Percentiles rank a stretch among this genome's conserved stretches.
Conservation (phyloP, 2,329 filamentous ascomycete species). For the Albophoma yamanashiensis region DNA sequence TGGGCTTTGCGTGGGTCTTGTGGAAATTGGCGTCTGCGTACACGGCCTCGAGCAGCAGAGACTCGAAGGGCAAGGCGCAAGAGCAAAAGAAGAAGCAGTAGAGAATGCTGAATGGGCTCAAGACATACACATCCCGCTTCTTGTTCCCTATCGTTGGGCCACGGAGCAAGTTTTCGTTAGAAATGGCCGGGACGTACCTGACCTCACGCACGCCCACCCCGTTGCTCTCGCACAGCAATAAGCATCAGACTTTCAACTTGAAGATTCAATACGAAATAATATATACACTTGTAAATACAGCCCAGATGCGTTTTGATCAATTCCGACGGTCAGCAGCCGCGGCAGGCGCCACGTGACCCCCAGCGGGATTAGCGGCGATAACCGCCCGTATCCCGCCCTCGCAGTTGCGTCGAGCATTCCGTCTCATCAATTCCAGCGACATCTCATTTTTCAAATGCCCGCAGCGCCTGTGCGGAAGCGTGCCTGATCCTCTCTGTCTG, state of each 20-base stretch:
- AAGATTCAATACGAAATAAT: not conserved
- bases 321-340: not conserved
- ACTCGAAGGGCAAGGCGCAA: conserved; percentile 6
- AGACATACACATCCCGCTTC: not conserved
- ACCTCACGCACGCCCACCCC: not conserved
- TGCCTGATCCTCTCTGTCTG: not conserved
- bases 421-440: not conserved
- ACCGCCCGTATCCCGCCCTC: not conserved
- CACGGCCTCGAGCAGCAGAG: conserved; percentile 1
- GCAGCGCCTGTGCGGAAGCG: not conserved
- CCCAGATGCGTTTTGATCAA: not conserved
- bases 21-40: conserved; percentile 37
- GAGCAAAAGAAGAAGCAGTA: conserved; percentile 13
- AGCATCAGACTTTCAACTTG: not conserved
- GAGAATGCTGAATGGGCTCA: not conserved
- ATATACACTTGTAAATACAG: not conserved
- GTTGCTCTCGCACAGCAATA: not conserved
- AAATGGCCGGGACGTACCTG: not conserved
- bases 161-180: not conserved
- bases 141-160: not conserved
- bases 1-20: conserved; percentile 61
- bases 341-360: conserved; percentile 5
- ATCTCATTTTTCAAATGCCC: not conserved
- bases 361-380: conserved; percentile 6
- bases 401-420: not conserved